Percentiles rank a stretch among this genome's conserved stretches.
Conservation (phyloP, 192 early-diverging fungal species). For the Coemansia sp. region DNA sequence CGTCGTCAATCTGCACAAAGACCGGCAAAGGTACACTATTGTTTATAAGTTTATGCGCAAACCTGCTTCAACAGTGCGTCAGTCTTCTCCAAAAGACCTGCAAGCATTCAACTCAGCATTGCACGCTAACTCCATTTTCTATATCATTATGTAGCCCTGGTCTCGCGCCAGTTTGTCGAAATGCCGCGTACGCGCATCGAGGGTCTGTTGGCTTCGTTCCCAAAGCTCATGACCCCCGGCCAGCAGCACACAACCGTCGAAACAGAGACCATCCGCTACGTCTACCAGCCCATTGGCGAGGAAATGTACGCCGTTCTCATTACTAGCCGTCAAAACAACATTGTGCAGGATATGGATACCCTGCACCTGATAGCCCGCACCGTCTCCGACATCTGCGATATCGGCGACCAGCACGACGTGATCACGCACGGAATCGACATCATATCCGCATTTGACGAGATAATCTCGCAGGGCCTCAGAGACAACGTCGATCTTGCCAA, state of each 20-base stretch:
- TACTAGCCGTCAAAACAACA: conserved; percentile 94
- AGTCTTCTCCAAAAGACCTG: no score
- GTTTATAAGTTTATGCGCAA: background rate
- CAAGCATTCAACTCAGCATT: no score
- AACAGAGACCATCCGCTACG: conserved; percentile 94
- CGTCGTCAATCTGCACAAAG: conserved; percentile 89
- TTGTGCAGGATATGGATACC: conserved; percentile 97
- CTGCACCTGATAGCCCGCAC: conserved; percentile 92
- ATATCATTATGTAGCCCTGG: conserved; percentile 57
- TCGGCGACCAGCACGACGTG: conserved; percentile 83
- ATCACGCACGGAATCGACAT: conserved; percentile 85
- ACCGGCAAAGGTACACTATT: conserved; percentile 76
- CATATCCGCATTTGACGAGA: conserved; percentile 91
- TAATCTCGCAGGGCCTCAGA: conserved; percentile 85
- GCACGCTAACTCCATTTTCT: background rate
- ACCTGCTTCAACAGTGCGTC: no score
- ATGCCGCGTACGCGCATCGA: conserved; percentile 97
- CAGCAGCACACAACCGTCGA: conserved; percentile 97
- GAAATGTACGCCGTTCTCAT: conserved; percentile 95
- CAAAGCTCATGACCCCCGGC: conserved; percentile 85
- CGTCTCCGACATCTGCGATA: conserved; percentile 85
- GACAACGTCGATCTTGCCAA: conserved; percentile 90
- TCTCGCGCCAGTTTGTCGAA: conserved; percentile 95
- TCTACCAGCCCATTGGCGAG: conserved; percentile 94
- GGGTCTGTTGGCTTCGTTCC: conserved; percentile 93